A percentile compares a stretch with the other conserved stretches of the same genome.
These are phyloP conservation scores for Stachybotrys chlorohalonatus DNA, from an alignment of 2,329 filamentous ascomycete species.

Conservation along the genomic window DNA sequence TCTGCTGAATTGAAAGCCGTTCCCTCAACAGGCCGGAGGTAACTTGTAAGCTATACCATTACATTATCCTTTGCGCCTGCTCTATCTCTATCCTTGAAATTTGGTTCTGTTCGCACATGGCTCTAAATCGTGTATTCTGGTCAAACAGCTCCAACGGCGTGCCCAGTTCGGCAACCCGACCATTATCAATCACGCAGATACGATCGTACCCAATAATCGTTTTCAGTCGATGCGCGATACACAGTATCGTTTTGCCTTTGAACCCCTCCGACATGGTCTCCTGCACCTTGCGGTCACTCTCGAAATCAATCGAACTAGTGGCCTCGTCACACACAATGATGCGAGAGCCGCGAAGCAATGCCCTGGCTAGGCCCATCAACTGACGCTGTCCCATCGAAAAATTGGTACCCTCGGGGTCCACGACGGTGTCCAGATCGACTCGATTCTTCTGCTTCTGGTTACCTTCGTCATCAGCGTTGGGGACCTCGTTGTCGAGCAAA, in stretches of 20 bases:
- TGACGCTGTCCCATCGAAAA: slow-evolving; percentile 62
- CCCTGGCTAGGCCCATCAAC: slow-evolving; percentile 45
- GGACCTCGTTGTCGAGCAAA: neutral
- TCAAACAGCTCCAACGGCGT: slow-evolving; percentile 46
- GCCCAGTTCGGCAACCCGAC: slow-evolving; percentile 54
- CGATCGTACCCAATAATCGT: slow-evolving; percentile 63
- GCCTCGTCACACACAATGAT: slow-evolving; percentile 68
- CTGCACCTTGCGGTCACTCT: slow-evolving; percentile 61
- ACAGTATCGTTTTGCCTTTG: slow-evolving; percentile 51
- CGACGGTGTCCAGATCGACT: slow-evolving; percentile 39
- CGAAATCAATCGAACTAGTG: slow-evolving; percentile 61
- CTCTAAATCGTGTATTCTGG: slow-evolving; percentile 38
- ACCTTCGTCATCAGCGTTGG: neutral
- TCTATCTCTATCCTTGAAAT: neutral
- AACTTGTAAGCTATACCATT: too few species aligned
- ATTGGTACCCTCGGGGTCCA: slow-evolving; percentile 58
- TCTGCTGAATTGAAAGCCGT: too few species aligned
- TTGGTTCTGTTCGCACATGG: slow-evolving; percentile 24
- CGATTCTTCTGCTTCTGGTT: slow-evolving; percentile 18
- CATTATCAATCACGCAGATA: slow-evolving; percentile 56
- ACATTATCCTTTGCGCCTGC: neutral
- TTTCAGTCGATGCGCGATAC: slow-evolving; percentile 60
- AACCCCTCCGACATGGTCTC: slow-evolving; percentile 58
- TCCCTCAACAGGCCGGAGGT: too few species aligned
- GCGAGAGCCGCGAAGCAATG: slow-evolving; percentile 50